Base-by-base conservation (phyloP, 257 asterid species). In the Rauvolfia tetraphylla region DNA sequence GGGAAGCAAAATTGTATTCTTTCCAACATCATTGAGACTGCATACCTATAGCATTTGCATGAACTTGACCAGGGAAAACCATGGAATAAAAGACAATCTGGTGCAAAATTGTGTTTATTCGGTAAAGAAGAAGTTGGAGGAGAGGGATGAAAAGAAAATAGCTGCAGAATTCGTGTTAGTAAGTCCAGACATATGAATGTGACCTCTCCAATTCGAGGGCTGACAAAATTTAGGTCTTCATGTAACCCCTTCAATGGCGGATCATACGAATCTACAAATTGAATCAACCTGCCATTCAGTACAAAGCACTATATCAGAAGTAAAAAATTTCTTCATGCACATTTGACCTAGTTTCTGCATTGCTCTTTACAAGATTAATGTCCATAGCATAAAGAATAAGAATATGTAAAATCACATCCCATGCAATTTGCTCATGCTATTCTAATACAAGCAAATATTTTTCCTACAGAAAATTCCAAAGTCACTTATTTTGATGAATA, bases 181-280 rank as follows among this genome's bases (percentile, higher is more conserved):
- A 36, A 36, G 66, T 74, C 56, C 49, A 67, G 71, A 46, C 39
- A 68, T 46, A 77, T 62, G 22, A 46, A 72, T 73, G 56, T 72
- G 51, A 95, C 99, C 99, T 95, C 99, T 88, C 99, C 99, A 79
- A 95, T 92, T 81, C 98, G 93, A 86, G 99, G 98, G 83, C 99
- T 93, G 85, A 95, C 98, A 69, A 95, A 92, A 85, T 95, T 95
- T 82, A 95, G 96, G 83, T 95, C 98, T 86, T 95, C 98, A 82
- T 92, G 98, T 78, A 95, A 88, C 83, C 99, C 99, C 90, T 93
- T 95, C 88, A 93, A 74, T 75, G 98, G 96, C 71, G 98, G 98
- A 90, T 92, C 98, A 73, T 91, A 95, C 61, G 99, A 92, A 87
- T 95, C 99, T 36, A 95, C 87, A 82, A 92, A 95, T 73, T 92